Percentiles rank a stretch among this genome's conserved stretches.
Conservation (phyloP, 306 rosid genomes). For the Castanopsis chinensis region DNA sequence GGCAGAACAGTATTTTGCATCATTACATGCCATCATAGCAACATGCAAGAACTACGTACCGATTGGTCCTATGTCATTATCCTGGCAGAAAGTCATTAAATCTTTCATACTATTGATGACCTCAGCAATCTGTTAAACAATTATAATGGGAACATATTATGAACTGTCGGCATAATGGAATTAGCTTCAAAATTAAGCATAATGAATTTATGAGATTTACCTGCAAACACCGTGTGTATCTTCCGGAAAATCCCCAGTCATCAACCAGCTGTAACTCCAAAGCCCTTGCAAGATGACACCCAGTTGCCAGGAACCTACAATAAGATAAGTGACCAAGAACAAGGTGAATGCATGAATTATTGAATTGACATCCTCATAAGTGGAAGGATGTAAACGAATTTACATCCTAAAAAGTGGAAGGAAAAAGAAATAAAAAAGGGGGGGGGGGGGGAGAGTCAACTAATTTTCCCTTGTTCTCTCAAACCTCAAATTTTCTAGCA, state of each 20-base stretch:
- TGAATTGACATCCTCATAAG: not conserved
- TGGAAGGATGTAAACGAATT: not conserved
- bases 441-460: not conserved
- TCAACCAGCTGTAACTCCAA: constrained; percentile 18
- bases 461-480: not conserved
- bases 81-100: constrained; percentile 32
- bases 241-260: constrained; percentile 21
- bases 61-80: constrained; percentile 32
- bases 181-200: not conserved
- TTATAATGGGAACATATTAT: not conserved
- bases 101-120: constrained; percentile 37
- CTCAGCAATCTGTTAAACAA: constrained; percentile 35
- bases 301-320: constrained; percentile 24
- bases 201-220: not conserved
- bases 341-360: not conserved
- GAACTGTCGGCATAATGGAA: not conserved
- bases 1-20: not conserved
- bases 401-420: not conserved
- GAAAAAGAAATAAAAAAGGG: too few relatives aligned
- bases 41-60: constrained; percentile 27
- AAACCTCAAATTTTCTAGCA: not conserved
- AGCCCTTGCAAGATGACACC: constrained; percentile 18
- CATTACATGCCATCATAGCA: not conserved
- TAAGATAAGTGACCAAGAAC: constrained; percentile 2
- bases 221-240: constrained; percentile 32